These are phyloP conservation scores for Cutaneotrichosporon sp. DNA, from an alignment of 1,284 basidiomycete species.

Conservation along the genomic window DNA sequence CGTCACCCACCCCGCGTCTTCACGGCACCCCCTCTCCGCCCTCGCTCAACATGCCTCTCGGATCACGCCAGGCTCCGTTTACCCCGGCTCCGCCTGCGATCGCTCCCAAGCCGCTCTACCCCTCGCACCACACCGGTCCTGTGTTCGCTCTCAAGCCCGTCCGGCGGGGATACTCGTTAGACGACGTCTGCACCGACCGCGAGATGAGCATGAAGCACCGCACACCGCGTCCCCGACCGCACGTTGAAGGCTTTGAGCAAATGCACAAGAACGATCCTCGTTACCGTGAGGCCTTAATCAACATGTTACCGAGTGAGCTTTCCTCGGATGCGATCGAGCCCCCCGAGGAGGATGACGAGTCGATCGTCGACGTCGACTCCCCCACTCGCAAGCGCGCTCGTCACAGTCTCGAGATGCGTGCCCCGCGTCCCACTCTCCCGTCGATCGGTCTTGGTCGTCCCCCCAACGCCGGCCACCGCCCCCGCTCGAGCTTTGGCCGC, in stretches of 20 bases:
- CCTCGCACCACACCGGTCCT: not conserved
- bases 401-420: slow-evolving; percentile 4
- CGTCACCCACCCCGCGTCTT: slow-evolving; percentile 15
- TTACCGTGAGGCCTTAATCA: slow-evolving; percentile 21
- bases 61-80: slow-evolving; percentile 7
- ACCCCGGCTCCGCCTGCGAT: slow-evolving; percentile 14
- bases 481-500: slow-evolving; percentile 20
- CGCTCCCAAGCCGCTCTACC: slow-evolving; percentile 13
- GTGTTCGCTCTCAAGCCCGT: slow-evolving; percentile 14
- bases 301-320: slow-evolving; percentile 21
- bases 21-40: slow-evolving; percentile 3
- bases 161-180: slow-evolving; percentile 20
- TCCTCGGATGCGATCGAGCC: slow-evolving; percentile 20
- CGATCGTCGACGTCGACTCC: slow-evolving; percentile 17
- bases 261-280: slow-evolving; percentile 24
- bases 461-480: slow-evolving; percentile 8
- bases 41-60: slow-evolving; percentile 1
- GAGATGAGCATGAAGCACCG: slow-evolving; percentile 24
- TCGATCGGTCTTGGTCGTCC: slow-evolving; percentile 19
- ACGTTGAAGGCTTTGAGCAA: slow-evolving; percentile 17
- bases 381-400: slow-evolving; percentile 23
- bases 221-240: slow-evolving; percentile 12
- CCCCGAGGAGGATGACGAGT: slow-evolving; percentile 22
- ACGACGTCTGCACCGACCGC: slow-evolving; percentile 22
- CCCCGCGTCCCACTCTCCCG: slow-evolving; percentile 17